Evolutionary conservation across 164 flowering plant species (phyloP).

Genomic region (Saururus chinensis): DNA sequence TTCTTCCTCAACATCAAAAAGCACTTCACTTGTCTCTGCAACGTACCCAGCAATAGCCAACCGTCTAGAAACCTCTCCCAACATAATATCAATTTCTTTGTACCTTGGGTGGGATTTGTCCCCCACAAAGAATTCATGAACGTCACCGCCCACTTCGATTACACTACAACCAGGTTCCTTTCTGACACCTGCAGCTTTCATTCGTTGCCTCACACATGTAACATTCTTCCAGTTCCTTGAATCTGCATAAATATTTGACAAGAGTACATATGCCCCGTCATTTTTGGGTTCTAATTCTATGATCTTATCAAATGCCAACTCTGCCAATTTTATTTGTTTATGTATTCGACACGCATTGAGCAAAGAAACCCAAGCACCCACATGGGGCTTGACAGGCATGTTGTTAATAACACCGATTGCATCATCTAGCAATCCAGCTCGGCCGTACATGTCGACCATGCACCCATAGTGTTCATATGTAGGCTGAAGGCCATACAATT

Average conservation of each 20-base stretch:
- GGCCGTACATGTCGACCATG: constrained; percentile 47
- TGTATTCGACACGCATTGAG: constrained; percentile 41
- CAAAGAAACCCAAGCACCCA: constrained; percentile 54
- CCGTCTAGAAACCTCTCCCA: constrained; percentile 29
- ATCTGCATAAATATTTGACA: constrained; percentile 45
- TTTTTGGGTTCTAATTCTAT: constrained; percentile 36
- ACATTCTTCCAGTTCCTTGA: constrained; percentile 34
- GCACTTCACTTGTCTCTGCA: constrained; percentile 31
- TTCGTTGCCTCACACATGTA: constrained; percentile 22
- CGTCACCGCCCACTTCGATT: constrained; percentile 38
- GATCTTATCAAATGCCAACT: constrained; percentile 32
- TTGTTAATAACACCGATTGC: constrained; percentile 32
- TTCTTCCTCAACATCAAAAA: constrained; percentile 40
- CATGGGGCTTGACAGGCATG: constrained; percentile 52
- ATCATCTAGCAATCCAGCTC: constrained; percentile 42
- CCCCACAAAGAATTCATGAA: constrained; percentile 49
- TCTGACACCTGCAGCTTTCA: constrained; percentile 33
- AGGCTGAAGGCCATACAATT: constrained; percentile 32
- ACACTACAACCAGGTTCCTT: constrained; percentile 58
- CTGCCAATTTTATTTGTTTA: constrained; percentile 32
- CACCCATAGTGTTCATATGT: constrained; percentile 53
- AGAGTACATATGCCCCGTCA: constrained; percentile 39
- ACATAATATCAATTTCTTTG: constrained; percentile 23
- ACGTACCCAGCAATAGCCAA: constrained; percentile 32
- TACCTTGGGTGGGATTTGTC: constrained; percentile 34